Base-by-base conservation (phyloP, 257 asterid genomes). In the Solanum megistacrolobum region DNA sequence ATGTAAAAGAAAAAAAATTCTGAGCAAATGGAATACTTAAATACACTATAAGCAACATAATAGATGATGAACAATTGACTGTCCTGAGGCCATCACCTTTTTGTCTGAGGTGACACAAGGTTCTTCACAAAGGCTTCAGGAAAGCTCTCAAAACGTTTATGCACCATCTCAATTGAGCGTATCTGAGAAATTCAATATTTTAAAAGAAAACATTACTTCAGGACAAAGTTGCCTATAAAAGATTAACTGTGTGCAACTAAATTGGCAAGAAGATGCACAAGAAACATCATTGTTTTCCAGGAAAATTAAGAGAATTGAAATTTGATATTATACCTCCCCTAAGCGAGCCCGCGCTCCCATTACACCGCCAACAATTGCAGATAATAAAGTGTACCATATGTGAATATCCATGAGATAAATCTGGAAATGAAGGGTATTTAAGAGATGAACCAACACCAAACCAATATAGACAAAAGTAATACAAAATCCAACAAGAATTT, bases 331-430 rank as follows among this genome's bases (percentile, higher is more conserved):
- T 93, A 97, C 99, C 99, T 97, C 99, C 86, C 99, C 99, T 73
- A 97, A 88, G 65, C 99, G 98, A 90, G 93, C 92, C 90, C 98
- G 94, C 12, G 99, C 98, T 88, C 99, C 99, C 98, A 94, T 97
- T 86, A 97, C 98, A 83, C 98, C 99, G 52, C 99, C 99, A 94
- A 96, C 92, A 74, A 96, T 92, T 83, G 99, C 99, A 92, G 99
- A 96, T 74, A 97, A 88, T 52, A 97, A 86, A 81, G 97, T 97
- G 88, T 97, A 96, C 98, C 98, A 97, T 36, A 97, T 97, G 92
- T 97, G 98, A 89, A 96, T 94, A 92, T 97, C 99, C 99, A 97
- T 97, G 83, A 96, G 66, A 92, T 97, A 97, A 39, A 97, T 96
- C 99, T 97, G 95, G 41, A 88, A 86, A 88, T 82, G 43, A 48